A percentile compares a stretch with the other conserved stretches of the same genome.
These are phyloP conservation scores for Spergularia marina DNA, from an alignment of 148 eudicot species.

Conservation along the genomic window DNA sequence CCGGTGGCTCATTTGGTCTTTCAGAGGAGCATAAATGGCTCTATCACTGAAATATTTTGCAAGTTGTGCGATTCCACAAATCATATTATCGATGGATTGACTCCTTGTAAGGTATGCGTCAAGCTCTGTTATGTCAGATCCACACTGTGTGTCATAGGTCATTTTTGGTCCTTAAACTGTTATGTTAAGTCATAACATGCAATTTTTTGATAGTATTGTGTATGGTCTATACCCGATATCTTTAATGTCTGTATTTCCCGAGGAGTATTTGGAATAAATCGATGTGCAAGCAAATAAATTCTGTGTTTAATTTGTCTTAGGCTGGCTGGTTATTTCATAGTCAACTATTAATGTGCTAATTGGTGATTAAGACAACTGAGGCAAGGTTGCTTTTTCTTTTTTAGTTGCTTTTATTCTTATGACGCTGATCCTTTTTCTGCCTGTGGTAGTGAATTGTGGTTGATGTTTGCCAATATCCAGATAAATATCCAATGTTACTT, in stretches of 20 bases:
- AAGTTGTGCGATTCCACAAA: slow-evolving; percentile 42
- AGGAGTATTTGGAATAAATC: neutral
- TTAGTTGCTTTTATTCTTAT: neutral
- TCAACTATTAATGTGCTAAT: neutral
- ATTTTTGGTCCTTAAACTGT: neutral
- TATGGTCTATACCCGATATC: neutral
- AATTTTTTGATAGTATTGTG: neutral
- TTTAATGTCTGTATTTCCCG: neutral
- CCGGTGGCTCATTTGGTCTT: slow-evolving; percentile 57
- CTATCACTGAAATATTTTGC: slow-evolving; percentile 55
- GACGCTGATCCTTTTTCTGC: neutral
- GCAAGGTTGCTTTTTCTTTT: neutral
- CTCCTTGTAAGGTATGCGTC: slow-evolving; percentile 50
- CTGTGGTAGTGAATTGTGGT: neutral
- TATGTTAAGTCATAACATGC: neutral
- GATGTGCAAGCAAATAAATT: neutral
- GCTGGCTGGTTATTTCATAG: neutral
- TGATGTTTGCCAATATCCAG: neutral
- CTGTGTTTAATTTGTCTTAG: neutral
- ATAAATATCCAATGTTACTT: neutral
- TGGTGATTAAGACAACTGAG: neutral
- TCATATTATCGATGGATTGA: slow-evolving; percentile 50
- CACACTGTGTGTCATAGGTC: neutral
- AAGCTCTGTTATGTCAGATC: neutral
- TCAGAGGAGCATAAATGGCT: slow-evolving; percentile 42